Percentiles rank a stretch among this genome's conserved stretches.
phyloP scores from a whole-genome alignment of 2,329 filamentous ascomycete genomes.

The Colletotrichum euphorbiae region DNA sequence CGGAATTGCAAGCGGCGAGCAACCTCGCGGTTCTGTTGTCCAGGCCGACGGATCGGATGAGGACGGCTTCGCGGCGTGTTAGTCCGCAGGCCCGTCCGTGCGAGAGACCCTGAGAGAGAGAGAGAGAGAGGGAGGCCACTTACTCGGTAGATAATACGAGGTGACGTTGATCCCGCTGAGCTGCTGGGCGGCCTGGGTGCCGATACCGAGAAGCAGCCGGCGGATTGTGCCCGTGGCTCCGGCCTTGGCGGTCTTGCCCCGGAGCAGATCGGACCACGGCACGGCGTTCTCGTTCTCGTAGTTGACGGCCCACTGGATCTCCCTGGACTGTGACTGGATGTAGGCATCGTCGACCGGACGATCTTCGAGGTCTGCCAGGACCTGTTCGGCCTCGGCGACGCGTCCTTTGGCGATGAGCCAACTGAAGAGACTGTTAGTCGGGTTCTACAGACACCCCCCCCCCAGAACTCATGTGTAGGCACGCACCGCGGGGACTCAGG shows the following conservation, averaged over 20 bases:
- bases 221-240: slow-evolving; percentile 62
- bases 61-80: slow-evolving; percentile 49
- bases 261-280: slow-evolving; percentile 61
- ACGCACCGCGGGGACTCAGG: slow-evolving; percentile 48
- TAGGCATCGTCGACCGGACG: slow-evolving; percentile 43
- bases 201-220: slow-evolving; percentile 62
- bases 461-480: background rate
- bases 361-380: slow-evolving; percentile 46
- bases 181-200: slow-evolving; percentile 49
- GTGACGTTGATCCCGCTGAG: slow-evolving; percentile 47
- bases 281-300: slow-evolving; percentile 57
- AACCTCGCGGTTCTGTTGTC: slow-evolving; percentile 61
- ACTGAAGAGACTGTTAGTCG: background rate
- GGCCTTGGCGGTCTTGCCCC: slow-evolving; percentile 56
- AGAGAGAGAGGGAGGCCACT: background rate
- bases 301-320: slow-evolving; percentile 48
- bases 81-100: background rate
- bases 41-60: slow-evolving; percentile 64
- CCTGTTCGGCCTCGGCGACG: slow-evolving; percentile 46
- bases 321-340: slow-evolving; percentile 44
- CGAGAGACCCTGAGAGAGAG: too few relatives aligned
- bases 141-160: slow-evolving; percentile 52
- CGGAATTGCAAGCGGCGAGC: slow-evolving; percentile 60
- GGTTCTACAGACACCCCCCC: too few relatives aligned
- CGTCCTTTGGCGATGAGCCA: slow-evolving; percentile 45